Percentiles rank a stretch among this genome's conserved stretches.
These are phyloP conservation scores for Helminthosporium solani DNA, from an alignment of 2,329 filamentous ascomycete species.

Conservation along the genomic window DNA sequence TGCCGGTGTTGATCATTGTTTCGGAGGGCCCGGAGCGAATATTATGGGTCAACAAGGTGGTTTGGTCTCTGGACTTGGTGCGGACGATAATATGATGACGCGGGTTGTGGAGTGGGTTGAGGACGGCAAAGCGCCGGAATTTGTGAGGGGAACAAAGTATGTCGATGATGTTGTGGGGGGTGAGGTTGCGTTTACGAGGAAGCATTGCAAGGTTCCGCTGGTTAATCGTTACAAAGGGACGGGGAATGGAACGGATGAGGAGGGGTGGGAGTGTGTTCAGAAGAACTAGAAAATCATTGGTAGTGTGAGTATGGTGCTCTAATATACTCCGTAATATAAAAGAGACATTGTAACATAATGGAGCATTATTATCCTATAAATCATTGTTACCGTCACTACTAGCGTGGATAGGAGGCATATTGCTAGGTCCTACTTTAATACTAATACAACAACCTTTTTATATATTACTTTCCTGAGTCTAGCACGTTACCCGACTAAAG, in stretches of 20 bases:
- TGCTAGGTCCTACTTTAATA: too few species aligned
- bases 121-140: constrained; percentile 40
- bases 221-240: constrained; percentile 18
- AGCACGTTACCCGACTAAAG: too few species aligned
- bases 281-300: background rate
- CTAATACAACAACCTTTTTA: too few species aligned
- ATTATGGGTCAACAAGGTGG: constrained; percentile 5
- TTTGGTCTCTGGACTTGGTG: constrained; percentile 1
- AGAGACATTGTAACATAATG: too few species aligned
- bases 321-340: too few species aligned
- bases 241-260: constrained; percentile 17
- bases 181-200: constrained; percentile 49
- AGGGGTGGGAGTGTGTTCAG: constrained; percentile 19
- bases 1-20: constrained; percentile 53
- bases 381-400: too few species aligned
- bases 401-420: too few species aligned
- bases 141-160: constrained; percentile 29
- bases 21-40: constrained; percentile 41
- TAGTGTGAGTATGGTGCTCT: too few species aligned
- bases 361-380: too few species aligned
- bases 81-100: constrained; percentile 45
- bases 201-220: constrained; percentile 45
- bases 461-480: too few species aligned
- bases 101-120: constrained; percentile 51
- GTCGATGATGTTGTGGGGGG: constrained; percentile 42